Conservation (phyloP, 2,329 filamentous ascomycete genomes). For the Colletotrichum tropicicola region DNA sequence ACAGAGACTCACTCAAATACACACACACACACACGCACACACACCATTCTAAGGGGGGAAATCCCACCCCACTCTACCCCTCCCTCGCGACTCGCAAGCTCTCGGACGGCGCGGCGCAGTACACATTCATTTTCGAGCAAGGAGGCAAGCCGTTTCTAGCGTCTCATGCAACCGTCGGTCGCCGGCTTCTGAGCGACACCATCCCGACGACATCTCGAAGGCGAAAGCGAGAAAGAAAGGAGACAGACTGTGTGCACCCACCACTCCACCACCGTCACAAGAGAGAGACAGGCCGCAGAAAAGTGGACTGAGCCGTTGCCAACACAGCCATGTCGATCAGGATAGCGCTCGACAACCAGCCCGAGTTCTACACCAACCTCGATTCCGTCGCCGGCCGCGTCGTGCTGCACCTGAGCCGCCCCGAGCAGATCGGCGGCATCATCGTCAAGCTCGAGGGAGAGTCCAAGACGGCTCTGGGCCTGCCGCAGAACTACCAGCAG, state of each 20-base stretch:
- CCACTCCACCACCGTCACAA: no score
- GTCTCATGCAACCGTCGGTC: no score
- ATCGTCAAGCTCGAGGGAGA: conserved; percentile 88
- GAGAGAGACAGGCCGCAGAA: conserved; percentile 1
- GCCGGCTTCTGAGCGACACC: no score
- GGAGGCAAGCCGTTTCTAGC: neutral
- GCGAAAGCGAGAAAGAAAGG: no score
- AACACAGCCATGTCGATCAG: conserved; percentile 69
- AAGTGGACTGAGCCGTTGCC: conserved; percentile 24
- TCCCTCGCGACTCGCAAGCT: neutral
- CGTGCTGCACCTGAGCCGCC: conserved; percentile 65
- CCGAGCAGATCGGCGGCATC: conserved; percentile 77
- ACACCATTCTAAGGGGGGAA: neutral
- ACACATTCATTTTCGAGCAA: conserved; percentile 1
- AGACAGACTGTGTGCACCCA: no score
- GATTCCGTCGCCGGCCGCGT: conserved; percentile 75
- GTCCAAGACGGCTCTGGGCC: conserved; percentile 70
- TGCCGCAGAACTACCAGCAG: conserved; percentile 54
- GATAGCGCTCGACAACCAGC: conserved; percentile 72
- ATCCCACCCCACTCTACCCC: conserved; percentile 19
- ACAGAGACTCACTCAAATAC: neutral
- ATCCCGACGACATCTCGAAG: neutral
- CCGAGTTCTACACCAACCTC: conserved; percentile 82
- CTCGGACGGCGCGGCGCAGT: conserved; percentile 1
- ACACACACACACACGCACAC: neutral